These are phyloP conservation scores for Ajuga reptans DNA, from an alignment of 305 asterid genomes.

Conservation along the genomic window DNA sequence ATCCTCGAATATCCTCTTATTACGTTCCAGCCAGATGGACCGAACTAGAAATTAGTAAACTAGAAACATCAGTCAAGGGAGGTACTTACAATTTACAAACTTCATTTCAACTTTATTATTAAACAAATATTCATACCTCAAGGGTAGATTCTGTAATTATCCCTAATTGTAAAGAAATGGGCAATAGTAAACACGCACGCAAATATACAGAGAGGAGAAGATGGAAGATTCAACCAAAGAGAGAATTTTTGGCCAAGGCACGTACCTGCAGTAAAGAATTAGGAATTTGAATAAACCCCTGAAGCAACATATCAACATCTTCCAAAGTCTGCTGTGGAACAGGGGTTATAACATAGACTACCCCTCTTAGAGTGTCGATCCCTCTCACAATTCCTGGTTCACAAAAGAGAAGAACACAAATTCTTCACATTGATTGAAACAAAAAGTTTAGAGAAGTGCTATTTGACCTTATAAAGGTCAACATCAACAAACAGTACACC, in stretches of 20 bases:
- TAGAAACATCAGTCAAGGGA: not conserved
- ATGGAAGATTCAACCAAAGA: not conserved
- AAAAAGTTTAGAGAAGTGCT: not conserved
- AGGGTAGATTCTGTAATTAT: not conserved
- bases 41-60: not conserved
- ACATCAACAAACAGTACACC: not conserved
- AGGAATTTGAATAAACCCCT: constrained; percentile 72
- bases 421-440: not conserved
- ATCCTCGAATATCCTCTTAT: too few species aligned
- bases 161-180: not conserved
- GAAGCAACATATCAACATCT: constrained; percentile 73
- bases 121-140: too few species aligned
- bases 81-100: not conserved
- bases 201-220: not conserved
- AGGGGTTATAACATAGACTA: constrained; percentile 69
- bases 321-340: constrained; percentile 60
- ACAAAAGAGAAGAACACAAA: constrained; percentile 10
- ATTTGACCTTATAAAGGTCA: not conserved
- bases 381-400: constrained; percentile 79
- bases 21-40: too few species aligned
- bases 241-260: not conserved
- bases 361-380: constrained; percentile 50
- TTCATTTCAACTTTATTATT: too few species aligned
- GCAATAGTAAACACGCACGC: not conserved
- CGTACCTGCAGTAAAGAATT: constrained; percentile 67